Conservation (phyloP, 768 basidiomycete species). For the Hericium rajendrae region DNA sequence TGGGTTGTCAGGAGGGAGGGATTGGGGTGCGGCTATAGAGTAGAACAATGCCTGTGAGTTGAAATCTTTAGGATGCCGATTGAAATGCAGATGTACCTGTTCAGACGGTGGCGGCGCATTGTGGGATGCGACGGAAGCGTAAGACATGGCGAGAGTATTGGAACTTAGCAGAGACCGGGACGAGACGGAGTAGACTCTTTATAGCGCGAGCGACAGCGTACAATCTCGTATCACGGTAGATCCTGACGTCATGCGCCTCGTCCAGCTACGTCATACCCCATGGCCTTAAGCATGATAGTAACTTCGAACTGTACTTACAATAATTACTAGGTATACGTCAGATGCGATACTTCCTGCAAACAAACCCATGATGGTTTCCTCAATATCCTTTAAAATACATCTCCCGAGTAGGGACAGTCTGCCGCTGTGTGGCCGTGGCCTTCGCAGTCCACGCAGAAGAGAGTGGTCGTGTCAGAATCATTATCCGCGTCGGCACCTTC, state of each 20-base stretch:
- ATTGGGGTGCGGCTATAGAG: slow-evolving; percentile 51
- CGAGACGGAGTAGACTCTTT: background rate
- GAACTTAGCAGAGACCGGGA: background rate
- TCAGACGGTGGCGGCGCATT: slow-evolving; percentile 41
- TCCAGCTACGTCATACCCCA: background rate
- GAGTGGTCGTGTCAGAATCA: slow-evolving; percentile 8
- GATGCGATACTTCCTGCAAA: background rate
- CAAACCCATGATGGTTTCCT: background rate
- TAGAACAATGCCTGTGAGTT: background rate
- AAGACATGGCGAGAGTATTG: slow-evolving; percentile 46
- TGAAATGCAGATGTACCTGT: slow-evolving; percentile 27
- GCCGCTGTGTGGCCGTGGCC: slow-evolving; percentile 63
- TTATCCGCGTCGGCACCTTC: slow-evolving; percentile 24
- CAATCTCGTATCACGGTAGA: too few species aligned
- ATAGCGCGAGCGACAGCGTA: background rate
- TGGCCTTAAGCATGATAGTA: background rate
- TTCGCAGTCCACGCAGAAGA: slow-evolving; percentile 83
- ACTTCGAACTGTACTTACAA: too few species aligned
- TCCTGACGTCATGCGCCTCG: background rate
- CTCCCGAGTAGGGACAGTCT: slow-evolving; percentile 77
- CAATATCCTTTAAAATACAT: slow-evolving; percentile 58
- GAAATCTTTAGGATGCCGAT: background rate
- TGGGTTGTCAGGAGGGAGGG: slow-evolving; percentile 47
- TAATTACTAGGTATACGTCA: background rate
- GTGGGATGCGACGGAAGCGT: slow-evolving; percentile 56